These are phyloP conservation scores for Suhomyces tanzawaensis DNA, from an alignment of 805 yeast genomes.

Conservation along the genomic window DNA sequence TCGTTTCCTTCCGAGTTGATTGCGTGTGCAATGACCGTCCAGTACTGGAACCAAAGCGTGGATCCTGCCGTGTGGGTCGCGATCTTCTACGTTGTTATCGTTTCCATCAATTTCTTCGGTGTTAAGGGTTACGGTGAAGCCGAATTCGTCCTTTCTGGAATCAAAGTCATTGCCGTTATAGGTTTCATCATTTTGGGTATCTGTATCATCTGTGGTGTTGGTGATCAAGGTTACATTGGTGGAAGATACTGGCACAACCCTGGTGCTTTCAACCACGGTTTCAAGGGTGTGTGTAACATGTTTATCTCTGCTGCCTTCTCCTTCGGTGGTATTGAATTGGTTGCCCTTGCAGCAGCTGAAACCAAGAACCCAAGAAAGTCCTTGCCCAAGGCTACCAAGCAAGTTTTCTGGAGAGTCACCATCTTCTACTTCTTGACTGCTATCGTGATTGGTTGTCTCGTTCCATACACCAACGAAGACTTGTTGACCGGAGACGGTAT, in stretches of 20 bases:
- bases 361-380: conserved; percentile 54
- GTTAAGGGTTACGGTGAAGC: conserved; percentile 33
- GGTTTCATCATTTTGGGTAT: conserved; percentile 32
- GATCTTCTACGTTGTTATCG: conserved; percentile 31
- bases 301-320: conserved; percentile 58
- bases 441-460: conserved; percentile 36
- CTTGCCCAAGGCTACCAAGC: conserved; percentile 55
- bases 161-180: conserved; percentile 26
- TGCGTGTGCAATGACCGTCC: conserved; percentile 35
- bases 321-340: conserved; percentile 60
- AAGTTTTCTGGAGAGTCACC: conserved; percentile 54
- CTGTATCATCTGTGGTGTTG: conserved; percentile 32
- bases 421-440: conserved; percentile 38
- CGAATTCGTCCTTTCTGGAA: conserved; percentile 23
- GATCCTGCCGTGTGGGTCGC: conserved; percentile 40
- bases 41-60: conserved; percentile 31
- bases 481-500: conserved; percentile 53
- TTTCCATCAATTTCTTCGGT: conserved; percentile 36
- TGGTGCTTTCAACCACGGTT: conserved; percentile 21
- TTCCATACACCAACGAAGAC: conserved; percentile 50
- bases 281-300: conserved; percentile 23
- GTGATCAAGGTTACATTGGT: conserved; percentile 19
- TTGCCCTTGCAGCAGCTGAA: conserved; percentile 59
- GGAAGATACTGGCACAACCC: conserved; percentile 22
- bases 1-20: conserved; percentile 32